phyloP scores from a whole-genome alignment of 163 green algal species.

The Chloromonas sp. region DNA sequence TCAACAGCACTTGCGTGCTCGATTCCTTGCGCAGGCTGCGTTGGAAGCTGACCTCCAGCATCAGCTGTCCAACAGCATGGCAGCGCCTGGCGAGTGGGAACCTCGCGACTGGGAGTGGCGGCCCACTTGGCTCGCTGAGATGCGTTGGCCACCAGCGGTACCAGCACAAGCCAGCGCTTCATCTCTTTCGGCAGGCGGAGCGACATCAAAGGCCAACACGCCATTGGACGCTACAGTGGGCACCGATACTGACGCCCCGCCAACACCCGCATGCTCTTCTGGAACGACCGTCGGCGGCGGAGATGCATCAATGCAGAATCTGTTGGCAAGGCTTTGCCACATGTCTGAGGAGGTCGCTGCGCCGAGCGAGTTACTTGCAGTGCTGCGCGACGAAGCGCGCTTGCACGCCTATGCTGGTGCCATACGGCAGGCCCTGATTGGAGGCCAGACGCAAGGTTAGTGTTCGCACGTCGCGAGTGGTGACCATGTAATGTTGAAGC shows the following conservation, averaged over 20 bases:
- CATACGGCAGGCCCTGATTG: neutral
- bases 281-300: too few relatives aligned
- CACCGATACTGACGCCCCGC: neutral
- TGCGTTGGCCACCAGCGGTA: neutral
- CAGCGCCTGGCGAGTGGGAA: neutral
- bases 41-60: neutral
- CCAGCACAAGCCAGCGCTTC: neutral
- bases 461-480: too few relatives aligned
- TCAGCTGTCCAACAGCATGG: neutral
- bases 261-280: too few relatives aligned
- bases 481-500: too few relatives aligned
- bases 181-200: neutral
- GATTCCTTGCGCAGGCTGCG: neutral
- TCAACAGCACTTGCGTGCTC: too few relatives aligned
- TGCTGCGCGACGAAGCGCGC: neutral
- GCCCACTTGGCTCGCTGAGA: neutral
- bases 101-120: neutral
- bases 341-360: neutral
- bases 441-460: too few relatives aligned
- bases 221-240: neutral
- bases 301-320: neutral
- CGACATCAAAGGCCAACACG: neutral
- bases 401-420: neutral
- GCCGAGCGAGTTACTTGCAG: neutral
- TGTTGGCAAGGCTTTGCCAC: neutral